These are phyloP conservation scores for Nitzschia palea DNA, from an alignment of 108 stramenopile genomes.

Conservation along the genomic window DNA sequence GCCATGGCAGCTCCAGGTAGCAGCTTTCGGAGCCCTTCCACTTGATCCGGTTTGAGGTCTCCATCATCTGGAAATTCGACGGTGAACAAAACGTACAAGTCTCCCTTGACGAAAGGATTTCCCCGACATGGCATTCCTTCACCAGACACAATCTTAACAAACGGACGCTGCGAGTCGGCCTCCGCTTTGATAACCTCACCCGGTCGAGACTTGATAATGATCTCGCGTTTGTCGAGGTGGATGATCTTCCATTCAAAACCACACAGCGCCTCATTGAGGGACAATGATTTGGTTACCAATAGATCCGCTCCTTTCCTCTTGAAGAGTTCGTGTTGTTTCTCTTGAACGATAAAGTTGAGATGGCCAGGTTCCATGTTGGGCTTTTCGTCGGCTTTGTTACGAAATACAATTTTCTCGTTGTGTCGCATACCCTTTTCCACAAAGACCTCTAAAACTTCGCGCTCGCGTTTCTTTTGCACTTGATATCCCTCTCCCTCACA, in stretches of 20 bases:
- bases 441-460: conserved; percentile 93
- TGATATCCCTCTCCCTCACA: conserved; percentile 85
- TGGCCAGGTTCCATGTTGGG: conserved; percentile 96
- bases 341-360: conserved; percentile 96
- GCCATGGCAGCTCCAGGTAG: conserved; percentile 76
- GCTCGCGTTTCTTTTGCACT: conserved; percentile 79
- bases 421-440: conserved; percentile 96
- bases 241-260: conserved; percentile 87
- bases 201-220: conserved; percentile 84
- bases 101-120: conserved; percentile 95
- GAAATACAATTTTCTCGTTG: conserved; percentile 93
- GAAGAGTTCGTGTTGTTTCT: conserved; percentile 95
- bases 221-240: conserved; percentile 90
- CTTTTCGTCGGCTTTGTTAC: conserved; percentile 95
- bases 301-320: conserved; percentile 98
- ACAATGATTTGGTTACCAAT: conserved; percentile 88
- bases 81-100: conserved; percentile 91
- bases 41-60: conserved; percentile 48
- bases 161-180: conserved; percentile 63
- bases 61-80: conserved; percentile 86
- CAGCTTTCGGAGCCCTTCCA: conserved; percentile 55
- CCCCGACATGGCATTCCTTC: conserved; percentile 96
- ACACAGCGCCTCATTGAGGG: conserved; percentile 94
- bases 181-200: conserved; percentile 90
- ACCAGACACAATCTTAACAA: conserved; percentile 84